Percentiles rank a stretch among this genome's conserved stretches.
These are phyloP conservation scores for Phytophthora vignae DNA, from an alignment of 352 stramenopile genomes.

Conservation along the genomic window DNA sequence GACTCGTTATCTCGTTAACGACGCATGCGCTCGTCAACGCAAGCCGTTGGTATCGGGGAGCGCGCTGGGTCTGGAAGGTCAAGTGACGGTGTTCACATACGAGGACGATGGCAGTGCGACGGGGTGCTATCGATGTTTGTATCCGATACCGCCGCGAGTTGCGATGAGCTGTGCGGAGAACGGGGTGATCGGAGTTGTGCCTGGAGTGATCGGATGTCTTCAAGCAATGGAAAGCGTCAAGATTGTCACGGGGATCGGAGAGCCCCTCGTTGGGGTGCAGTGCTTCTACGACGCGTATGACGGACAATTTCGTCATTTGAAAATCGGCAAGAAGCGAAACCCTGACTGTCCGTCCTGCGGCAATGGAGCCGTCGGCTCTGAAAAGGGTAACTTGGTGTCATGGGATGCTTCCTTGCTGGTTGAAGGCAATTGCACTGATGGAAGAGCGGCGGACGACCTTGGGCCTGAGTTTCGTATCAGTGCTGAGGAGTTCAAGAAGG, in stretches of 20 bases:
- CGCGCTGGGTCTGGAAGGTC: constrained; percentile 96
- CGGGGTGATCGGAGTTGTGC: constrained; percentile 96
- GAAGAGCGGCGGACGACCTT: constrained; percentile 22
- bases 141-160: constrained; percentile 85
- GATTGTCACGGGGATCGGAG: constrained; percentile 78
- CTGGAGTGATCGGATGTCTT: constrained; percentile 94
- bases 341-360: constrained; percentile 53
- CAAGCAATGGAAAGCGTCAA: constrained; percentile 96
- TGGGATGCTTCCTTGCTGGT: constrained; percentile 22
- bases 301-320: constrained; percentile 70
- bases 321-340: constrained; percentile 52
- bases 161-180: constrained; percentile 94
- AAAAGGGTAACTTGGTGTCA: neutral
- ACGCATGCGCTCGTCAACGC: constrained; percentile 87
- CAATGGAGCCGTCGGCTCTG: neutral
- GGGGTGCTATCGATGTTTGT: constrained; percentile 97
- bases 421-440: constrained; percentile 25
- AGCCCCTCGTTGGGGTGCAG: constrained; percentile 66
- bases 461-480: constrained; percentile 43
- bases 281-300: constrained; percentile 87
- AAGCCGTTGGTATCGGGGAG: constrained; percentile 95
- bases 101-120: constrained; percentile 35
- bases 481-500: constrained; percentile 43
- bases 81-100: constrained; percentile 97
- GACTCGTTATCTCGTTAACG: constrained; percentile 97